phyloP scores from a whole-genome alignment of 2,329 filamentous ascomycete genomes.

The Neonectria neomacrospora region DNA sequence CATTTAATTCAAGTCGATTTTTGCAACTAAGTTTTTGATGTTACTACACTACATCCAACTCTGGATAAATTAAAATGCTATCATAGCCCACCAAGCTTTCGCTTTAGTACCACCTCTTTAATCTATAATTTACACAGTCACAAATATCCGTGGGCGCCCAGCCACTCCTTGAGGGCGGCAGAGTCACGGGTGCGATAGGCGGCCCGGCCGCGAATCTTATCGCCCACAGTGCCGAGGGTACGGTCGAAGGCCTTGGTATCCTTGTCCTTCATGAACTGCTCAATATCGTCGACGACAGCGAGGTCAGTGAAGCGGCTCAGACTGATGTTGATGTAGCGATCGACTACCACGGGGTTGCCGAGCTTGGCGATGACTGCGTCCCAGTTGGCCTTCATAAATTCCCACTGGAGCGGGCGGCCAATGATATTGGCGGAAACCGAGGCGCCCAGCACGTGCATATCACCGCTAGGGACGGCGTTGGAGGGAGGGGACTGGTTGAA shows the following conservation, averaged over 20 bases:
- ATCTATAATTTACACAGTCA: conserved; percentile 48
- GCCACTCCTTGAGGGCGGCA: conserved; percentile 80
- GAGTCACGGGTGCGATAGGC: conserved; percentile 84
- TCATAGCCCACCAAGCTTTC: neutral
- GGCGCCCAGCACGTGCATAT: conserved; percentile 85
- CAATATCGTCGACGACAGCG: conserved; percentile 78
- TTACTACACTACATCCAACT: conserved; percentile 15
- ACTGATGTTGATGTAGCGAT: conserved; percentile 84
- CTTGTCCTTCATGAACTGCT: conserved; percentile 85
- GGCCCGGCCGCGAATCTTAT: conserved; percentile 85
- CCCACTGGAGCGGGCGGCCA: conserved; percentile 82
- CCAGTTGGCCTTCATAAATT: conserved; percentile 89
- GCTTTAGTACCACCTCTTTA: neutral
- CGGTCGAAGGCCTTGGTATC: conserved; percentile 89
- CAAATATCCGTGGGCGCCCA: conserved; percentile 63
- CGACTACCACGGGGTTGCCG: conserved; percentile 85
- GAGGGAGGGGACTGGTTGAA: conserved; percentile 71
- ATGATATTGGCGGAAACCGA: conserved; percentile 78
- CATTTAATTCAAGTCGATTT: neutral
- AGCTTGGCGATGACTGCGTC: conserved; percentile 76
- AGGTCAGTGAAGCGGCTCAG: conserved; percentile 82
- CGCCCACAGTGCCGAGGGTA: conserved; percentile 84
- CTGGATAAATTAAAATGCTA: neutral
- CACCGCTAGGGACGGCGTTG: conserved; percentile 81
- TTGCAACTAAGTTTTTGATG: conserved; percentile 5